These are phyloP conservation scores for Dactylonectria estremocensis DNA, from an alignment of 2,329 filamentous ascomycete genomes.

Conservation along the genomic window DNA sequence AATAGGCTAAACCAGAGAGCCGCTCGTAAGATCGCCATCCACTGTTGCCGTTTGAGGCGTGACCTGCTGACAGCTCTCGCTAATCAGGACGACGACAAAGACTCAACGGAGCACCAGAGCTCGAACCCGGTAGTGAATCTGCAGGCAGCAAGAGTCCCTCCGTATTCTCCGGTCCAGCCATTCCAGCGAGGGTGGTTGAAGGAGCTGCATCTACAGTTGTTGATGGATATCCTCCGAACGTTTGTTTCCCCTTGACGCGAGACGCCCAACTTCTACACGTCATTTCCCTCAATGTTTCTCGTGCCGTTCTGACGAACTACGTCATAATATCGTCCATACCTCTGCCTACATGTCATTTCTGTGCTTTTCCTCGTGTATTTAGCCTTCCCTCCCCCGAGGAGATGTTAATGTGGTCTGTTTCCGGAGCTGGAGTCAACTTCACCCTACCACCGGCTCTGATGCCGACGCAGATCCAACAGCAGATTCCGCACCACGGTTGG, in stretches of 20 bases:
- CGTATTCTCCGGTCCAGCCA: background rate
- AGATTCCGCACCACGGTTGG: conserved; percentile 37
- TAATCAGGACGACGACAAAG: conserved; percentile 36
- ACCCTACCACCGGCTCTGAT: conserved; percentile 29
- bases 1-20: conserved; percentile 41
- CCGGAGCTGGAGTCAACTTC: conserved; percentile 4
- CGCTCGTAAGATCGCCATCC: conserved; percentile 21
- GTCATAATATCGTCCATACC: conserved; percentile 35
- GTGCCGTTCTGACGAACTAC: conserved; percentile 41
- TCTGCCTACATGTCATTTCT: conserved; percentile 23
- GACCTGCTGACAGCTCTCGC: conserved; percentile 14
- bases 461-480: conserved; percentile 35
- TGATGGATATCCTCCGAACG: background rate
- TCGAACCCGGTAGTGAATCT: background rate
- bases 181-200: background rate
- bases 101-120: conserved; percentile 19
- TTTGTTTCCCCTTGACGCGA: conserved; percentile 37
- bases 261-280: conserved; percentile 40
- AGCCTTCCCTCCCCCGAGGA: conserved; percentile 7
- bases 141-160: background rate
- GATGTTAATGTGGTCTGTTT: background rate
- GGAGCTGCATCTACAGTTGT: background rate
- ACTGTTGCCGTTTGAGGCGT: background rate
- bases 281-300: conserved; percentile 41
- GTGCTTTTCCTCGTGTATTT: conserved; percentile 23